These are phyloP conservation scores for Boletus patriciae DNA, from an alignment of 768 basidiomycete genomes.

Conservation along the genomic window DNA sequence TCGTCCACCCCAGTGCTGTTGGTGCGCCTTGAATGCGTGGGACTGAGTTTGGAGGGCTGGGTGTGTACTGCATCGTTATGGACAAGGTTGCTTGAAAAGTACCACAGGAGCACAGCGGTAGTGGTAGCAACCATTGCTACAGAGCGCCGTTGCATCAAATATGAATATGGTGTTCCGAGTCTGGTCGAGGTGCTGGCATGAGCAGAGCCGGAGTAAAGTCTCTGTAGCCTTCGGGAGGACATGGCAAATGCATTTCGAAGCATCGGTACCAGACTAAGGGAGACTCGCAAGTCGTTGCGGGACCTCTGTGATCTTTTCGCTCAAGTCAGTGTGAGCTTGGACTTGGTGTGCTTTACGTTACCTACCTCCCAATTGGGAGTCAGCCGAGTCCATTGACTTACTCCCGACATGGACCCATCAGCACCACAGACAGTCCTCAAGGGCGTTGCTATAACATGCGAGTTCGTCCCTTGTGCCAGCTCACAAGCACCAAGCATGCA, in stretches of 20 bases:
- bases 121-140: conserved; percentile 19
- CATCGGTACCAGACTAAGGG: conserved; percentile 7
- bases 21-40: conserved; percentile 3
- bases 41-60: conserved; percentile 3
- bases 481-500: conserved; percentile 11
- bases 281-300: not conserved
- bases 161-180: not conserved
- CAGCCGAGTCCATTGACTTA: not conserved
- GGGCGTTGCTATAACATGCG: conserved; percentile 71
- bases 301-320: not conserved
- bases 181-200: not conserved
- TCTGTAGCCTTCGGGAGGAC: conserved; percentile 2
- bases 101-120: conserved; percentile 40
- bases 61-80: conserved; percentile 36
- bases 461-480: conserved; percentile 54
- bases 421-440: conserved; percentile 47
- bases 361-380: conserved; percentile 1
- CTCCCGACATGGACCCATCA: conserved; percentile 28
- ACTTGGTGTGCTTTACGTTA: no score
- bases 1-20: conserved; percentile 25
- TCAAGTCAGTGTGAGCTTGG: not conserved
- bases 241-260: conserved; percentile 8
- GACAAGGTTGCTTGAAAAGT: conserved; percentile 33
- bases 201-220: conserved; percentile 10
- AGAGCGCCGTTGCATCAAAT: conserved; percentile 8